Evolutionary conservation across 2,329 filamentous ascomycete genomes (phyloP), one percentile per base, ranked within the genome.

Genomic region (Simplicillium aogashimaense): DNA sequence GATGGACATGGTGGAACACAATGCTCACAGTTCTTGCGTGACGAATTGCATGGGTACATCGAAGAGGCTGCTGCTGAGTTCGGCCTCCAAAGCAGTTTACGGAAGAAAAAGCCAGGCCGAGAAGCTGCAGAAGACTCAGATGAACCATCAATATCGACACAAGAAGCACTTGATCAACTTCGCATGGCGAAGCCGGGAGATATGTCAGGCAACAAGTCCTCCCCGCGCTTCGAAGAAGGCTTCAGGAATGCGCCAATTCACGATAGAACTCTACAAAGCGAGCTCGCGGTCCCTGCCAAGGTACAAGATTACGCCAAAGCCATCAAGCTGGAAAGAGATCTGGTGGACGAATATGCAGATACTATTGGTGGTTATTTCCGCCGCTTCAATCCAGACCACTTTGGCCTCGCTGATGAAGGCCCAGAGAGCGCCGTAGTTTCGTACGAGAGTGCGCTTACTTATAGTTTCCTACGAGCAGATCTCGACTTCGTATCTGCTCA

Each of bases 301-400:
- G 65, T 66, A 14, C 70, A 68, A 30, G 74, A 81, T 51, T 68
- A 52, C n/a, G 45, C 72, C 29, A 81, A 78, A 48, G 80, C 85
- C 11, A 66, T 81, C 42, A 67, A 78, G 41, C 65, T 95, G 38
- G 82, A 94, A 59, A 75, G 69, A 41, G 69, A 73, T 13, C 70
- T 97, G 9, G 74, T 95, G 18, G 66, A 74, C 30, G 76, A 82
- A 41, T 98, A 94, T 78, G 84, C 81, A 56, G 74, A 79, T 44
- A 81, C 86, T 0, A 83, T 98, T 6, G 92, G 92, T 36, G 92
- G 92, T 28, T 98, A 98, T 63, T 98, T 95, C 57, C 78, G 85
- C 44, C 80, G 92, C 34, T 97, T 97, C 65, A 81, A 78, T 49
- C 90, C 92, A 0, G 73, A 85, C 36, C 74, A 85, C 59, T 95